These are phyloP conservation scores for Hemisphaericaspora nanyangensis DNA, from an alignment of 805 yeast genomes.

Conservation along the genomic window DNA sequence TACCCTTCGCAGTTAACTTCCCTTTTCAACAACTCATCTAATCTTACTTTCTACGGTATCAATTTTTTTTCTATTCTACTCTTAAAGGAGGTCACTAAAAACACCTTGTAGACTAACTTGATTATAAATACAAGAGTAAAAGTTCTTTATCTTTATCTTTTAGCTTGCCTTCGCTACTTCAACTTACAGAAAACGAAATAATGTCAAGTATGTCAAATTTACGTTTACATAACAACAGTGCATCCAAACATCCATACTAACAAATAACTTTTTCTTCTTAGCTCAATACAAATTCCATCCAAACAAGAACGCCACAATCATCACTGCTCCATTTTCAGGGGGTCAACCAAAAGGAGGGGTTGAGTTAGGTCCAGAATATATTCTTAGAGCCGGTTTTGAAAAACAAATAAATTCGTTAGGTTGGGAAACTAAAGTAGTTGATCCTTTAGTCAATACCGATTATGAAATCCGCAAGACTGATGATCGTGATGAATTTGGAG, in stretches of 20 bases:
- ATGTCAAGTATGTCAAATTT: not conserved
- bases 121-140: no score
- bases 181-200: no score
- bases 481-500: conserved; percentile 47
- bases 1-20: no score
- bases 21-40: no score
- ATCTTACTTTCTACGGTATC: no score
- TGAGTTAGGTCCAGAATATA: conserved; percentile 85
- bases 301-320: conserved; percentile 56
- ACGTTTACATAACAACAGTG: no score
- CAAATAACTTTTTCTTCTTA: conserved; percentile 4
- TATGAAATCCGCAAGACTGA: conserved; percentile 37
- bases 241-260: not conserved
- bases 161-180: no score
- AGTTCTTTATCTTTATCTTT: no score
- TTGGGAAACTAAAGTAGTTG: conserved; percentile 56
- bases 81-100: no score
- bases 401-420: conserved; percentile 62
- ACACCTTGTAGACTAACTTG: no score
- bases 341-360: conserved; percentile 95
- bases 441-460: conserved; percentile 51
- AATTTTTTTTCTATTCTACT: no score
- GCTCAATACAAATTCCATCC: conserved; percentile 53
- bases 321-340: conserved; percentile 91
- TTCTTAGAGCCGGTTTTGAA: conserved; percentile 68